Base-by-base conservation (phyloP, 2,329 filamentous ascomycete species). In the Paecilomyces sp. region DNA sequence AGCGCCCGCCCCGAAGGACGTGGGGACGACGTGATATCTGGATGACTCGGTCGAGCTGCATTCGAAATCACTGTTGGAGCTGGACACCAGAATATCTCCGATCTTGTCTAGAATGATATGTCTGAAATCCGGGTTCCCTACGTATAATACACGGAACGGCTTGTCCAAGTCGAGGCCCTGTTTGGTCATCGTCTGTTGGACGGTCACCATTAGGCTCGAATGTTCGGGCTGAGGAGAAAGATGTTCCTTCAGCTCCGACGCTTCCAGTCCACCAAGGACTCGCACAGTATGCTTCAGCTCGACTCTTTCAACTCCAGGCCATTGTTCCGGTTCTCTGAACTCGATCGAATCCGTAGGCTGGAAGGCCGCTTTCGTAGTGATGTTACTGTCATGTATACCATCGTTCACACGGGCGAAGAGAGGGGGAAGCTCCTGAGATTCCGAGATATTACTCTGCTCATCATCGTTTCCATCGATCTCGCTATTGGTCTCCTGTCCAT, bases 11-110 rank as follows among this genome's bases (percentile, higher is more conserved):
- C 77, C 79, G 65, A 78, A 80, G 0, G 77, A 77, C 9, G 78
- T 77, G 11, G 79, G 79, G 36, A 81, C 75, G 59, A 81, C 75
- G 65, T 79, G 78, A 62, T 78, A 81, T 52, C 76, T 73, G 36
- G 77, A 77, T 15, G 77, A 75, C 57, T 77, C 74, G 22, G 71
- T 65, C 22, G 71, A 75, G 63, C 71, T 73, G 36, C 66, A 68
- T 57, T 69, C 70, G 9, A 68, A 70, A 41, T 68, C 67, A 56
- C 68, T 65, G 25, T 64, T 66, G 22, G 73, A 71, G 61, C 74
- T 75, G 18, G 77, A 75, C 6, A 79, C 77, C 28, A 81, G 63
- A 11, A 78, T 77, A 63, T 79, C 77, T 9, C 77, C 79, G 18
- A 81, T 74, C 61, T 81, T 81, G 63, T 78, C 75, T 13, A 80